Conservation (phyloP, 1,139 yeast genomes). For the Barnettozyma hawaiiensis region DNA sequence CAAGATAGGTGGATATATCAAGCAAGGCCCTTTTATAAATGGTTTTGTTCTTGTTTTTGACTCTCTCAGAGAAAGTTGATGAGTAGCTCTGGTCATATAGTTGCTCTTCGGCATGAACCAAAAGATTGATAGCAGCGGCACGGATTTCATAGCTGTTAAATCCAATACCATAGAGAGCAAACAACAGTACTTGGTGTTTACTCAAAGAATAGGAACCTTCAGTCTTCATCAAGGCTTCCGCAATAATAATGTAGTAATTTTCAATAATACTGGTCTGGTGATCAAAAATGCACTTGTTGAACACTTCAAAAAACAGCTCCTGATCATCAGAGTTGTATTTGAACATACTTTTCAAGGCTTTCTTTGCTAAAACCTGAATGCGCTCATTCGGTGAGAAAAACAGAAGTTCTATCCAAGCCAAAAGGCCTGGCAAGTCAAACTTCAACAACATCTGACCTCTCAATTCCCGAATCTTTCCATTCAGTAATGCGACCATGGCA, state of each 20-base stretch:
- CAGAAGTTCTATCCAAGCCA: conserved; percentile 75
- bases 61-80: conserved; percentile 51
- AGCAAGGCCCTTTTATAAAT: conserved; percentile 74
- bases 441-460: conserved; percentile 47
- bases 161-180: conserved; percentile 67
- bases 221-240: conserved; percentile 49
- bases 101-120: conserved; percentile 50
- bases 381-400: conserved; percentile 55
- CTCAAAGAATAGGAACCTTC: conserved; percentile 37
- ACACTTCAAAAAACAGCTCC: conserved; percentile 56
- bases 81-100: conserved; percentile 43
- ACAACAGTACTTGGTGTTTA: conserved; percentile 54
- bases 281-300: conserved; percentile 62
- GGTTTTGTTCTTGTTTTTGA: conserved; percentile 61
- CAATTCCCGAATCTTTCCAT: conserved; percentile 53
- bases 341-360: conserved; percentile 68
- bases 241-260: conserved; percentile 65
- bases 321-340: conserved; percentile 50
- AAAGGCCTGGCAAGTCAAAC: conserved; percentile 62
- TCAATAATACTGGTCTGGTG: conserved; percentile 50
- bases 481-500: conserved; percentile 78
- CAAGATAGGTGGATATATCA: conserved; percentile 59
- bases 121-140: conserved; percentile 52
- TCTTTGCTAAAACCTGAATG: conserved; percentile 57
- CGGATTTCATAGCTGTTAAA: conserved; percentile 57